Percentiles rank a stretch among this genome's conserved stretches.
Conservation (phyloP, 1,139 yeast species). For the Yamadazyma epiphylla region DNA sequence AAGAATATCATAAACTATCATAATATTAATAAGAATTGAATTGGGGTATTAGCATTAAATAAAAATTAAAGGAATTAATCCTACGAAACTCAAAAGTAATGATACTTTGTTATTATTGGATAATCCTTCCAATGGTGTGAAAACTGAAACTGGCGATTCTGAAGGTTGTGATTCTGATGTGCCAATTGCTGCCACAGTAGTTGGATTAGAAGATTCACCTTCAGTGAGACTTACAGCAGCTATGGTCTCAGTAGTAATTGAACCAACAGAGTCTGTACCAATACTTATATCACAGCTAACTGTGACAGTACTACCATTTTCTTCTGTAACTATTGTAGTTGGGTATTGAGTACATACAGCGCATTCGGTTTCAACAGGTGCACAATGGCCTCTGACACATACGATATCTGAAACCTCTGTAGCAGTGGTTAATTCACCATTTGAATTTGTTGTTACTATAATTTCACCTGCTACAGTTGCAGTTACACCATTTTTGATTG, state of each 20-base stretch:
- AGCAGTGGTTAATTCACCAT: not conserved
- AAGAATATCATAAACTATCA: no score
- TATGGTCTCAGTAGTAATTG: not conserved
- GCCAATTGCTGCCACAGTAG: no score
- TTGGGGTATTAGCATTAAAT: no score
- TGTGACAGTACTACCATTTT: conserved; percentile 1
- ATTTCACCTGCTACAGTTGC: conserved; percentile 8
- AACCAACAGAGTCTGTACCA: not conserved
- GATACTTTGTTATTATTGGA: no score
- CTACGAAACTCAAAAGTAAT: no score
- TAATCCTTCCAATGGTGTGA: no score
- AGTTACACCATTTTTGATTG: conserved; percentile 4
- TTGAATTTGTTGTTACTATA: conserved; percentile 1
- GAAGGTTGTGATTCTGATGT: no score
- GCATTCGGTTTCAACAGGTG: not conserved
- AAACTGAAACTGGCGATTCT: no score
- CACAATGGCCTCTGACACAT: not conserved
- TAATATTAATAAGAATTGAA: no score
- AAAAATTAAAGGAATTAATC: no score
- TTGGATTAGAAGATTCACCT: no score
- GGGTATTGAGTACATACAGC: conserved; percentile 2
- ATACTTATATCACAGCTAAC: conserved; percentile 2
- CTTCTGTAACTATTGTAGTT: conserved; percentile 1
- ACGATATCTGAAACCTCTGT: not conserved
- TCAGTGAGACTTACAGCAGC: not conserved